Evolutionary conservation across 2,329 filamentous ascomycete species (phyloP), one percentile per base, ranked within the genome.

Genomic region (Hymenoscyphus fructigenus): DNA sequence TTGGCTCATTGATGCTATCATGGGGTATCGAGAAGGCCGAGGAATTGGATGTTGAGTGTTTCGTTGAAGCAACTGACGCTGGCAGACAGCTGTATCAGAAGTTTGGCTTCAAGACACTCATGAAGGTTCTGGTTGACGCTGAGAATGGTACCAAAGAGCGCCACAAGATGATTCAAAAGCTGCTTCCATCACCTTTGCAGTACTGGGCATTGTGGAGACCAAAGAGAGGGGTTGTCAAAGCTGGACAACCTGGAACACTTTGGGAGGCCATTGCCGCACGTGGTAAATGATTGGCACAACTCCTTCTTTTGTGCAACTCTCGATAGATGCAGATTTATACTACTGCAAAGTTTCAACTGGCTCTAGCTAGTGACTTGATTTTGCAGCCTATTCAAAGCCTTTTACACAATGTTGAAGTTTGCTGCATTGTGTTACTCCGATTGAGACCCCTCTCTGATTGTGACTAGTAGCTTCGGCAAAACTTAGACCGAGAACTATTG

Each of bases 201-300:
- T 58, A 58, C 29, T 58, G 29, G 32, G 56, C 28, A 29, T 4
- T 58, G 56, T 58, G 29, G 56, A 32, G 56, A 36, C 56, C 56
- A 26, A 58, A 58, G 32, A 15, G 29, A 2, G 56, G 28, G 4
- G 9, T n/a, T 9, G 28, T 38, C 15, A 20, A 36, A 10, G 29
- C 4, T 1, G 28, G 29, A 38, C n/a, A 26, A 15, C 14, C 56
- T 32, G 10, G 32, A 23, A 58, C 28, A 20, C 56, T 58, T 12
- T 58, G 28, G 56, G 29, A 58, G 56, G 56, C 55, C 15, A 26
- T 57, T 26, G 34, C 34, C 3, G 34, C 34, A 36, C 10, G 34
- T 2, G 34, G 34, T 2, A 36, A 36, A 12, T 36, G 9, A 36
- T 10, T 36, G 34, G 29, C 29, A 32, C 28, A 12, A 36, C 10